Evolutionary conservation across 805 yeast species (phyloP).

Genomic region (Debaryomyces tyrocola): DNA sequence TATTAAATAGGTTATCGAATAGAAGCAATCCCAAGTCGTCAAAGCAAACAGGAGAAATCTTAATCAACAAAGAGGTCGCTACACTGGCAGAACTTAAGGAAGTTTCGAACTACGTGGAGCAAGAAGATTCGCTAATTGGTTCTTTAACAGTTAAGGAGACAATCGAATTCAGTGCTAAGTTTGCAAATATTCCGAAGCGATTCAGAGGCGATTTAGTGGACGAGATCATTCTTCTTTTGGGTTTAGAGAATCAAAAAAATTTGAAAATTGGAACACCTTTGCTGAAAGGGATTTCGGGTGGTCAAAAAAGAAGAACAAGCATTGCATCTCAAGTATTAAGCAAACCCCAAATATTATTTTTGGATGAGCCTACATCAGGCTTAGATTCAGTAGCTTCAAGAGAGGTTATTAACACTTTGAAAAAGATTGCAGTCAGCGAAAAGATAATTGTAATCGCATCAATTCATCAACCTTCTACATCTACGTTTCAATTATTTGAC

Average conservation of each 20-base stretch:
- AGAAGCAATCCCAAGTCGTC: conserved; percentile 17
- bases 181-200: conserved; percentile 1
- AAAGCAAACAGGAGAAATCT: conserved; percentile 34
- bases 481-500: conserved; percentile 36
- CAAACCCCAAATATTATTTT: conserved; percentile 39
- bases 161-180: conserved; percentile 12
- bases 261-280: conserved; percentile 18
- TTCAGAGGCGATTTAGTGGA: conserved; percentile 10
- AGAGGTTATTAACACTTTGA: conserved; percentile 49
- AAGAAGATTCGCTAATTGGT: conserved; percentile 21
- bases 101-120: conserved; percentile 22
- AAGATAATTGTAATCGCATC: conserved; percentile 49
- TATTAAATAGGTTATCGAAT: conserved; percentile 38
- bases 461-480: conserved; percentile 51
- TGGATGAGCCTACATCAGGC: conserved; percentile 65
- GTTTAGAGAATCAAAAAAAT: conserved; percentile 14
- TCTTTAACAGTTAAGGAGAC: conserved; percentile 21
- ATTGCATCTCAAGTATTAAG: conserved; percentile 20
- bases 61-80: conserved; percentile 22
- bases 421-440: conserved; percentile 36
- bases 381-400: conserved; percentile 56
- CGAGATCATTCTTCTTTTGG: conserved; percentile 11
- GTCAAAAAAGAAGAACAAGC: conserved; percentile 21
- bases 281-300: conserved; percentile 24
- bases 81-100: neutral